Evolutionary conservation across 2,329 filamentous ascomycete species (phyloP).

Genomic region (Curvularia spicifera): DNA sequence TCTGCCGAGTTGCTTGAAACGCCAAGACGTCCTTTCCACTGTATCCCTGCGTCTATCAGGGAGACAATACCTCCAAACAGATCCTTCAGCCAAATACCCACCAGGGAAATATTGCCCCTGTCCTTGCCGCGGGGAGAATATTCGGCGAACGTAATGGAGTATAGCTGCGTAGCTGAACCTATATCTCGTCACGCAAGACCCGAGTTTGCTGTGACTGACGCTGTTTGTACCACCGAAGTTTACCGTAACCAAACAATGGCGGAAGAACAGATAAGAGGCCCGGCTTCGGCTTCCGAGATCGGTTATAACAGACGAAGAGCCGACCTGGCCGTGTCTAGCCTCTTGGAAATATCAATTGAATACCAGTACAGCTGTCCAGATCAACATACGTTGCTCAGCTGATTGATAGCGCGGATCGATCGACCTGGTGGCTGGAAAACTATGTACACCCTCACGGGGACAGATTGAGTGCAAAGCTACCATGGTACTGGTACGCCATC

Average conservation of each 20-base stretch:
- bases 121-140: constrained; percentile 6
- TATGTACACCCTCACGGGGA: neutral
- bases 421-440: neutral
- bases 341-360: neutral
- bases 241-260: neutral
- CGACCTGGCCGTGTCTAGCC: neutral
- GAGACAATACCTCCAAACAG: constrained; percentile 12
- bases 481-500: neutral
- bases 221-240: neutral
- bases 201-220: neutral
- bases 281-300: neutral
- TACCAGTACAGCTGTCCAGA: neutral
- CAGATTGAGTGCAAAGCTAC: neutral
- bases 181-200: neutral
- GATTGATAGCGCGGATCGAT: neutral
- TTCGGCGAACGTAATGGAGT: neutral
- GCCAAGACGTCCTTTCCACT: constrained; percentile 12
- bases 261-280: neutral
- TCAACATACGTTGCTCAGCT: neutral
- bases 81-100: constrained; percentile 8
- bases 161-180: constrained; percentile 5
- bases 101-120: constrained; percentile 8
- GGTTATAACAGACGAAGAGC: neutral
- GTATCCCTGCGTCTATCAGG: constrained; percentile 16
- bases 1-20: constrained; percentile 15